A percentile compares a stretch with the other conserved stretches of the same genome.
Evolutionary conservation across 495 filamentous ascomycete species (phyloP).

Genomic region (Cetradonia linearis): DNA sequence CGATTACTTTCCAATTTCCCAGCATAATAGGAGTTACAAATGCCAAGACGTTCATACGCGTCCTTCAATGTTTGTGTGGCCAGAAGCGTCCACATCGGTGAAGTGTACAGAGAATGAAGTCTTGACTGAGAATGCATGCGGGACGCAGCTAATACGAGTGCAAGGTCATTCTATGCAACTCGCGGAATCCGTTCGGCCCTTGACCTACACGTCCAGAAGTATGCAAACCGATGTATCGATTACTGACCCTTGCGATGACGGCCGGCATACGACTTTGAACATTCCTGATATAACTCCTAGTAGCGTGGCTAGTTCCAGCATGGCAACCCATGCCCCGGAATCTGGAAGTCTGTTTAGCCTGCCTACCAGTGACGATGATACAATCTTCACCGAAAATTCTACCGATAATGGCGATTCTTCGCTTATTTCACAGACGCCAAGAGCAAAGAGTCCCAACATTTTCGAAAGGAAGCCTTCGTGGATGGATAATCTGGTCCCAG

Average conservation of each 20-base stretch:
- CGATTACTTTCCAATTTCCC: not conserved
- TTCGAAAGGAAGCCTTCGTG: slow-evolving; percentile 10
- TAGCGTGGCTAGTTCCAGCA: not conserved
- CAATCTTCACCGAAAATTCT: not conserved
- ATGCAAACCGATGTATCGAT: not conserved
- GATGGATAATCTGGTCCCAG: slow-evolving; percentile 12
- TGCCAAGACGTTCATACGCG: too few relatives aligned
- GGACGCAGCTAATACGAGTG: not conserved
- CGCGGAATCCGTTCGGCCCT: not conserved
- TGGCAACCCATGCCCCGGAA: not conserved
- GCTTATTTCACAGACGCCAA: not conserved
- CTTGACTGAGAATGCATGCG: not conserved
- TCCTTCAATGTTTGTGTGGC: not conserved
- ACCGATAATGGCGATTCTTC: not conserved
- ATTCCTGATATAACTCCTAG: too few relatives aligned
- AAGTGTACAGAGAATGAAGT: too few relatives aligned
- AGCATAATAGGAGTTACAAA: not conserved
- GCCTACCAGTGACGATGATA: not conserved
- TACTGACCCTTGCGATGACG: not conserved
- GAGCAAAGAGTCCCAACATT: not conserved
- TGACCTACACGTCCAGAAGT: not conserved
- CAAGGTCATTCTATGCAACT: not conserved
- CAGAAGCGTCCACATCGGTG: not conserved
- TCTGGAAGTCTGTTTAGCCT: not conserved
- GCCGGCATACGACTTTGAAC: not conserved